These are phyloP conservation scores for Adansonia digitata DNA, from an alignment of 345 rosid genomes.

Conservation along the genomic window DNA sequence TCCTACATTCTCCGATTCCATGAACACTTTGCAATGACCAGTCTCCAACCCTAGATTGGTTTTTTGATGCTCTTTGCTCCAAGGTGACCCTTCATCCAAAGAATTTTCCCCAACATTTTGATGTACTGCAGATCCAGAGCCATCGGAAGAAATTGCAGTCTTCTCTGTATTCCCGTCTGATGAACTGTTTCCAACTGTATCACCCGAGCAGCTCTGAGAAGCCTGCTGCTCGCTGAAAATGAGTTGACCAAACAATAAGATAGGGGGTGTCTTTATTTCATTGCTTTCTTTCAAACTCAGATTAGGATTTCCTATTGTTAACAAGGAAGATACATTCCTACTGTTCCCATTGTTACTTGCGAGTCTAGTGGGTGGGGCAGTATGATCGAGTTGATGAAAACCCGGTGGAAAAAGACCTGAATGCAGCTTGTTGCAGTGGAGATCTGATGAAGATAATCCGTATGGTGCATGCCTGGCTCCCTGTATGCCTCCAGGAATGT, in stretches of 20 bases:
- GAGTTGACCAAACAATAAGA: conserved; percentile 77
- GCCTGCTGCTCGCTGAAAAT: conserved; percentile 60
- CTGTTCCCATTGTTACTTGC: conserved; percentile 27
- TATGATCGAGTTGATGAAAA: conserved; percentile 37
- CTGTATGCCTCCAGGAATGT: conserved; percentile 97
- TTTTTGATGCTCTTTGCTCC: conserved; percentile 41
- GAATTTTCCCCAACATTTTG: conserved; percentile 51
- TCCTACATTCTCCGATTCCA: conserved; percentile 83
- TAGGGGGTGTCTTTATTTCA: conserved; percentile 56
- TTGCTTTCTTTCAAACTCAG: conserved; percentile 32
- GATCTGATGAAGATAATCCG: conserved; percentile 69
- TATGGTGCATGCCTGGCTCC: conserved; percentile 99
- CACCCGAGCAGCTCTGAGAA: conserved; percentile 62
- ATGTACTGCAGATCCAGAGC: conserved; percentile 44
- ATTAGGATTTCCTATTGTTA: conserved; percentile 55
- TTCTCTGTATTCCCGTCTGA: conserved; percentile 50
- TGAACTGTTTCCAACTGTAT: conserved; percentile 42
- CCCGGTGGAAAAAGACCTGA: conserved; percentile 40
- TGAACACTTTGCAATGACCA: conserved; percentile 82
- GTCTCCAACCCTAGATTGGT: conserved; percentile 41
- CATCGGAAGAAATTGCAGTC: conserved; percentile 47
- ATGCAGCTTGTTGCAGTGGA: conserved; percentile 56
- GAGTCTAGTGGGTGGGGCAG: conserved; percentile 31
- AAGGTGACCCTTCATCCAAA: conserved; percentile 61
- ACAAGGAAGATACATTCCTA: conserved; percentile 49